Evolutionary conservation across 208 protist genomes (phyloP).

Genomic region (Leishmania lainsoni): DNA sequence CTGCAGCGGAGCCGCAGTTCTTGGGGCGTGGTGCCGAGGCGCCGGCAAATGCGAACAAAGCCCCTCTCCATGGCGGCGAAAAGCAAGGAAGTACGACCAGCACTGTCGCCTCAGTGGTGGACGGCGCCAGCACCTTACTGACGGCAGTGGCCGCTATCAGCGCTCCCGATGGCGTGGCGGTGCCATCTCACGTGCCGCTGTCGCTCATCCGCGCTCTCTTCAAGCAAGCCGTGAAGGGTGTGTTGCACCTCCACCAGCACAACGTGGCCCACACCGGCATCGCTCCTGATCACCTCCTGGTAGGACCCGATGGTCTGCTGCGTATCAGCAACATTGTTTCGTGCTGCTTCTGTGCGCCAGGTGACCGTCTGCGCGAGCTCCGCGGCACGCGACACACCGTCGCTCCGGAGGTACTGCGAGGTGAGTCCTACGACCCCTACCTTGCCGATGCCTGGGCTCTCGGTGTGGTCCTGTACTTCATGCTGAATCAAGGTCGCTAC

Average conservation of each 20-base stretch:
- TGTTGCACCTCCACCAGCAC: constrained; percentile 76
- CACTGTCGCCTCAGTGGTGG: neutral
- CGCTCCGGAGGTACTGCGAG: constrained; percentile 80
- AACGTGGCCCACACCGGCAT: constrained; percentile 79
- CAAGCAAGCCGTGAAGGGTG: constrained; percentile 69
- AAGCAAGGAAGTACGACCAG: neutral
- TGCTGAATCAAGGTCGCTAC: constrained; percentile 85
- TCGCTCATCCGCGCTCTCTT: constrained; percentile 48
- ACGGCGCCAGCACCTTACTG: neutral
- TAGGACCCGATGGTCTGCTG: constrained; percentile 60
- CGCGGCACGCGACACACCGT: constrained; percentile 85
- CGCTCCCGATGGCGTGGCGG: neutral
- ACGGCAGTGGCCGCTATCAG: constrained; percentile 6
- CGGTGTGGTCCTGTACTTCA: constrained; percentile 86
- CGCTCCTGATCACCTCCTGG: constrained; percentile 86
- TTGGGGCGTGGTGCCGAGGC: neutral
- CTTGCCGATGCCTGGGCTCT: constrained; percentile 82
- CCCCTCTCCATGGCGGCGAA: too few relatives aligned
- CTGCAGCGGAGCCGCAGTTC: neutral
- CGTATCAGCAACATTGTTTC: constrained; percentile 81
- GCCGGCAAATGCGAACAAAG: neutral
- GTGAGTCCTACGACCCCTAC: constrained; percentile 74
- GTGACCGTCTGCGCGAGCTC: constrained; percentile 52
- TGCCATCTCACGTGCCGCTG: constrained; percentile 21
- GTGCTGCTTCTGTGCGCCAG: constrained; percentile 57